A percentile compares a stretch with the other conserved stretches of the same genome.
phyloP scores from a whole-genome alignment of 2,329 filamentous ascomycete species.

The Fusarium denticulatum region DNA sequence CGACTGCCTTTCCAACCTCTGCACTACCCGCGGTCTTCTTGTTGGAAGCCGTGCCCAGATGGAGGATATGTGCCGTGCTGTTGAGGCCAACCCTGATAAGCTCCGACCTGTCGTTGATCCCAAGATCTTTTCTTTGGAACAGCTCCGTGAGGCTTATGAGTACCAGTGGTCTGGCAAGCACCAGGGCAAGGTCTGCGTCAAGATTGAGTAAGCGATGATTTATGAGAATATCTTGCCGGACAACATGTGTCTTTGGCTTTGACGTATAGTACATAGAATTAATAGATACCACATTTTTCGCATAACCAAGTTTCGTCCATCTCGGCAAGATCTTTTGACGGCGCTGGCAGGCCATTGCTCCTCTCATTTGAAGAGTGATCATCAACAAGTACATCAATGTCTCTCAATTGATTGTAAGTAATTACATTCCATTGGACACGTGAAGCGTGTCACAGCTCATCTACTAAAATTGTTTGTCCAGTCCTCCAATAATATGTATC shows the following conservation, averaged over 20 bases:
- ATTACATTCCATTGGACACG: constrained; percentile 18
- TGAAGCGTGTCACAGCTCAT: neutral
- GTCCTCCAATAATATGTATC: neutral
- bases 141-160: constrained; percentile 56
- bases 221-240: neutral
- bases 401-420: constrained; percentile 1
- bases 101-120: constrained; percentile 59
- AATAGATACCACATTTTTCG: constrained; percentile 27
- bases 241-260: neutral
- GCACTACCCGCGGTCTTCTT: constrained; percentile 58
- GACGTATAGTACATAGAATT: neutral
- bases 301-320: neutral
- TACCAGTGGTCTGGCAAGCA: constrained; percentile 52
- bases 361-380: no score
- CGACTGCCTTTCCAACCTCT: constrained; percentile 45
- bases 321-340: neutral
- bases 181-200: constrained; percentile 52
- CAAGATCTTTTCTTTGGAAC: constrained; percentile 56
- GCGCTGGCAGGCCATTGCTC: neutral
- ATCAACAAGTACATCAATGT: neutral
- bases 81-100: constrained; percentile 58
- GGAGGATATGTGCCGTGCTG: constrained; percentile 61
- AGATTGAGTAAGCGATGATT: constrained; percentile 42
- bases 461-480: neutral
- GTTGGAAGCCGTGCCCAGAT: constrained; percentile 59